A percentile compares a stretch with the other conserved stretches of the same genome.
Evolutionary conservation across 2,329 filamentous ascomycete genomes (phyloP).

Genomic region (Teratosphaeria nubilosa): DNA sequence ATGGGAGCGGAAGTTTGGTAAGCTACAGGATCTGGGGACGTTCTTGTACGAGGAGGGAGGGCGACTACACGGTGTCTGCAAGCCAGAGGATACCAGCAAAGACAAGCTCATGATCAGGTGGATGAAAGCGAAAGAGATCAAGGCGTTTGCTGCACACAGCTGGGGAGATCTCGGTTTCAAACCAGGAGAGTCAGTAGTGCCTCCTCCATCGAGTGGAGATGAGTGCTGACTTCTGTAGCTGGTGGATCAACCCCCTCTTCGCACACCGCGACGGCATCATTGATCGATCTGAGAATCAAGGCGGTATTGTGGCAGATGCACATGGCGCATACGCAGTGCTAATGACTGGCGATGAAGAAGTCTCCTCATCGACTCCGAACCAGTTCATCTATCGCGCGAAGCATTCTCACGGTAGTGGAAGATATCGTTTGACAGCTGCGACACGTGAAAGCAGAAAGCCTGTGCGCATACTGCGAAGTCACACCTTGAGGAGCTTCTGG

Average conservation of each 20-base stretch:
- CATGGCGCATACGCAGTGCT: conserved; percentile 37
- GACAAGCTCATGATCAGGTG: conserved; percentile 26
- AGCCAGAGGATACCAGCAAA: conserved; percentile 27
- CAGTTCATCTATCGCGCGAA: conserved; percentile 33
- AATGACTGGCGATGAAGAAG: conserved; percentile 30
- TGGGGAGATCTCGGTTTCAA: conserved; percentile 35
- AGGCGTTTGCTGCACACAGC: conserved; percentile 26
- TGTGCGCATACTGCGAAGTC: conserved; percentile 35
- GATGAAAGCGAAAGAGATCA: conserved; percentile 23
- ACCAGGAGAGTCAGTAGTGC: conserved; percentile 34
- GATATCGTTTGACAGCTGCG: conserved; percentile 34
- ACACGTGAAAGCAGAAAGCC: conserved; percentile 31
- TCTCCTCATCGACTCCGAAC: conserved; percentile 24
- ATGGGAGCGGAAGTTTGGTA: conserved; percentile 32
- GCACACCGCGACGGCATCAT: conserved; percentile 40
- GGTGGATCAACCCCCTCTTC: conserved; percentile 41
- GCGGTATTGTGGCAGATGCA: conserved; percentile 33
- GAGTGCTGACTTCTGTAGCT: conserved; percentile 24
- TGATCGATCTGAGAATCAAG: conserved; percentile 30
- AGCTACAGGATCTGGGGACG: conserved; percentile 28
- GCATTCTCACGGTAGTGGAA: conserved; percentile 29
- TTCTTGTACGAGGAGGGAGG: conserved; percentile 35
- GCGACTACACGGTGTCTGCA: conserved; percentile 33
- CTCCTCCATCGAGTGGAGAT: not conserved
- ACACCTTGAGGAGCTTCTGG: conserved; percentile 35